phyloP scores from a whole-genome alignment of 2,329 filamentous ascomycete species.

The Graphiopsis chlorocephala region DNA sequence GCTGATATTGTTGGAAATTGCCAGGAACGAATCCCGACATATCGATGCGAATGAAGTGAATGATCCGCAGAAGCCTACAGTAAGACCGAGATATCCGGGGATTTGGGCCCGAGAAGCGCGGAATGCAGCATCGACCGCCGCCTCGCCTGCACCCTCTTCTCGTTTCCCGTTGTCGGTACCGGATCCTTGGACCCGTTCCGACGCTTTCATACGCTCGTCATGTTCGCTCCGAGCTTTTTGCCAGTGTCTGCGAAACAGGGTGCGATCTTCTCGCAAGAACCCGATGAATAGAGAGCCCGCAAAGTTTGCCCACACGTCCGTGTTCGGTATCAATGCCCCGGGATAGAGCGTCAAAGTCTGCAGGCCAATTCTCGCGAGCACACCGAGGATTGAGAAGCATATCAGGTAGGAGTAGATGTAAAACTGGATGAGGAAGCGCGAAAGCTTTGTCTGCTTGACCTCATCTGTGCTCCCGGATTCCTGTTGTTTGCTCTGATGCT shows the following conservation, averaged over 20 bases:
- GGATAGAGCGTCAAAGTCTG: conserved; percentile 73
- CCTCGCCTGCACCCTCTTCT: conserved; percentile 20
- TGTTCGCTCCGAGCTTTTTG: conserved; percentile 36
- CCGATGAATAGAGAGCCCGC: conserved; percentile 76
- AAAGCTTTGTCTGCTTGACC: conserved; percentile 1
- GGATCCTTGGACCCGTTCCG: conserved; percentile 26
- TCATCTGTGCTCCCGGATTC: not conserved
- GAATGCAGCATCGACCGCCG: conserved; percentile 1
- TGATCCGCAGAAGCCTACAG: conserved; percentile 80
- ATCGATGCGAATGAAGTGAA: conserved; percentile 88
- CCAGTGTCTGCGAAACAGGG: conserved; percentile 69
- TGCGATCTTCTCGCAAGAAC: conserved; percentile 73
- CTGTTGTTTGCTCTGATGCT: conserved; percentile 12
- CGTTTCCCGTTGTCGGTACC: conserved; percentile 34
- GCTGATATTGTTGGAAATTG: conserved; percentile 68
- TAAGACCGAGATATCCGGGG: conserved; percentile 76
- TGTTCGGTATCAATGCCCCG: conserved; percentile 67
- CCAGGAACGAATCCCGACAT: conserved; percentile 74
- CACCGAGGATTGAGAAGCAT: conserved; percentile 80
- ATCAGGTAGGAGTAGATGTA: conserved; percentile 74
- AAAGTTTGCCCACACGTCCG: conserved; percentile 80
- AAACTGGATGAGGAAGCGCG: conserved; percentile 20
- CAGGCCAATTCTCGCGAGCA: conserved; percentile 73
- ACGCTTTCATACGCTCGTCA: conserved; percentile 23
- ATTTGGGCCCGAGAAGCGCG: conserved; percentile 65